Percentiles rank a stretch among this genome's conserved stretches.
Evolutionary conservation across 2,329 filamentous ascomycete genomes (phyloP).

Genomic region (Chrysoporthe austroafricana): DNA sequence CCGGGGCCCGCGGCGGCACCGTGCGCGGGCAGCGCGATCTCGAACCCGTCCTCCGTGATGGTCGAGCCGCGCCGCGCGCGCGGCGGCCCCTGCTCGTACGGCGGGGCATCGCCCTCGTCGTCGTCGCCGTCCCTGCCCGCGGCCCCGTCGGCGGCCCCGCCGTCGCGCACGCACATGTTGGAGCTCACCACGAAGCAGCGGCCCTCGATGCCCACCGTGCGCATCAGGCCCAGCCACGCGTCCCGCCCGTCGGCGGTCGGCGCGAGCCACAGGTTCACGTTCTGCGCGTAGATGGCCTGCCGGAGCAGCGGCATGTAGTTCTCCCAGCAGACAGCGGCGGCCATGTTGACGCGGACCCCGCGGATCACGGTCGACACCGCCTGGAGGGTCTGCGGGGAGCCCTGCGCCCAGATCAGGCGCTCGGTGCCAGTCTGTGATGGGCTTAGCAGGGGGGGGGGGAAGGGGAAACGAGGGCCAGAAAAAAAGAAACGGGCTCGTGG

Average conservation of each 20-base stretch:
- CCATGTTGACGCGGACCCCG: slow-evolving; percentile 78
- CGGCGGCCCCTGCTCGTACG: slow-evolving; percentile 35
- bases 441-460: not conserved
- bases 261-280: slow-evolving; percentile 88
- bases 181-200: slow-evolving; percentile 83
- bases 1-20: slow-evolving; percentile 27
- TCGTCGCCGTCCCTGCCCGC: slow-evolving; percentile 47
- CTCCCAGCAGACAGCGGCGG: slow-evolving; percentile 93
- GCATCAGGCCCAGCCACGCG: slow-evolving; percentile 81
- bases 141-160: slow-evolving; percentile 44
- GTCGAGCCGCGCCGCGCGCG: slow-evolving; percentile 44
- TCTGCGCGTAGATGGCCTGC: slow-evolving; percentile 83
- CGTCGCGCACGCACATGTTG: slow-evolving; percentile 75
- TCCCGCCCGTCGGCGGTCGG: slow-evolving; percentile 86
- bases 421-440: slow-evolving; percentile 71
- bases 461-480: slow-evolving; percentile 11
- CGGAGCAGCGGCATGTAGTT: slow-evolving; percentile 92
- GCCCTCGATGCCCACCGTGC: slow-evolving; percentile 79
- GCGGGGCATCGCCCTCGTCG: slow-evolving; percentile 47
- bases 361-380: slow-evolving; percentile 81
- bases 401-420: slow-evolving; percentile 87
- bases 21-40: slow-evolving; percentile 48
- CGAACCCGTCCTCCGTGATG: slow-evolving; percentile 51
- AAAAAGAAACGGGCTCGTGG: not conserved
- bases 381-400: slow-evolving; percentile 75